Evolutionary conservation across 805 yeast genomes (phyloP).

Genomic region (Brettanomyces sp.): DNA sequence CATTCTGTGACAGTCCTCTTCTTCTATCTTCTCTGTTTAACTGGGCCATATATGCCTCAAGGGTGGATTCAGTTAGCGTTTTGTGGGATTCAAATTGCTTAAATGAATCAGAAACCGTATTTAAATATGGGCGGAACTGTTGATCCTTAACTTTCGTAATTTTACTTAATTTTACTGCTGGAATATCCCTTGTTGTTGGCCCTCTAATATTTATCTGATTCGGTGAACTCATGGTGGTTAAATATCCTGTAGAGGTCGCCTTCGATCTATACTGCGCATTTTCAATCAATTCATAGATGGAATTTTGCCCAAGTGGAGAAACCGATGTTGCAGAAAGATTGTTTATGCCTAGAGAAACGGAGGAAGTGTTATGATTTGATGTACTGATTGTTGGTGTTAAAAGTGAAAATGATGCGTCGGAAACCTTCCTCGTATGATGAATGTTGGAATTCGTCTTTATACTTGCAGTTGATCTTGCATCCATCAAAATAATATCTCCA

Average conservation of each 20-base stretch:
- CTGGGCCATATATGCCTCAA: constrained; percentile 26
- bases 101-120: constrained; percentile 34
- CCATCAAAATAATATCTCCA: background rate
- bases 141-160: constrained; percentile 32
- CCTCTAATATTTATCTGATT: constrained; percentile 39
- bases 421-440: constrained; percentile 10
- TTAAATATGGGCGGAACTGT: constrained; percentile 36
- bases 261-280: constrained; percentile 36
- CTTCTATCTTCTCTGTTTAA: constrained; percentile 15
- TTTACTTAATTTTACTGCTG: constrained; percentile 61
- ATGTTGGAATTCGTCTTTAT: background rate
- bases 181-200: constrained; percentile 80
- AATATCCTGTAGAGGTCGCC: constrained; percentile 22
- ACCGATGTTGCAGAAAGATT: constrained; percentile 29
- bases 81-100: constrained; percentile 33
- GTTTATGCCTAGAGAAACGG: constrained; percentile 30
- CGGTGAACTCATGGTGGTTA: constrained; percentile 25
- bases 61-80: constrained; percentile 33
- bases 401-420: constrained; percentile 19
- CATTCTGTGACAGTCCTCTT: constrained; percentile 1
- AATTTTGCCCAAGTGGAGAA: constrained; percentile 61
- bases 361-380: constrained; percentile 27
- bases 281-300: constrained; percentile 68
- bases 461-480: background rate
- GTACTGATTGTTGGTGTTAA: constrained; percentile 9